Conservation (phyloP, 352 stramenopile species). For the Globisporangium cylindrosporum region DNA sequence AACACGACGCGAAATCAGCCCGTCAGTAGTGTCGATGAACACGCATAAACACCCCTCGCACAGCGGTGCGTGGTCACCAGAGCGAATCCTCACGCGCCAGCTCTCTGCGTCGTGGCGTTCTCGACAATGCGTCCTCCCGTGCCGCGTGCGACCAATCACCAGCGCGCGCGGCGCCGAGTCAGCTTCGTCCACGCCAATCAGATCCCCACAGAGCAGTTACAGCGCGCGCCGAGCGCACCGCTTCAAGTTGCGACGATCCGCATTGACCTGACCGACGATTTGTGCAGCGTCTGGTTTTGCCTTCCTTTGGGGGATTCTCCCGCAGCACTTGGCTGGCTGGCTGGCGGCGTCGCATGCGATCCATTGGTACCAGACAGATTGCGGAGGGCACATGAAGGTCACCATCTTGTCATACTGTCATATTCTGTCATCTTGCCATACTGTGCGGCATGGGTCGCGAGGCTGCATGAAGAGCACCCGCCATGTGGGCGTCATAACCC, state of each 20-base stretch:
- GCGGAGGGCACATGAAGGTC: not conserved
- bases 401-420: too few species aligned
- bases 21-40: not conserved
- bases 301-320: not conserved
- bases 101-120: not conserved
- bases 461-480: not conserved
- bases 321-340: not conserved
- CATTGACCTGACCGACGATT: not conserved
- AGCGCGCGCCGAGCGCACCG: not conserved
- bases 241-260: not conserved
- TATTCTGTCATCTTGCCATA: too few species aligned
- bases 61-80: not conserved
- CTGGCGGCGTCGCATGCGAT: not conserved
- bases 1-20: not conserved
- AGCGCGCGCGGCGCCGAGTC: conserved; percentile 2
- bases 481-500: not conserved
- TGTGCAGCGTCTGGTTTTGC: not conserved
- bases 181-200: conserved; percentile 11
- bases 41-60: not conserved
- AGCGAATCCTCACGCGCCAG: not conserved
- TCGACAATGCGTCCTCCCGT: conserved; percentile 5
- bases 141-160: conserved; percentile 4
- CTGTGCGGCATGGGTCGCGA: not conserved
- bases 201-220: not conserved
- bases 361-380: not conserved